phyloP scores from a whole-genome alignment of 495 filamentous ascomycete species.

The Pseudoneurospora amorphoporcata region DNA sequence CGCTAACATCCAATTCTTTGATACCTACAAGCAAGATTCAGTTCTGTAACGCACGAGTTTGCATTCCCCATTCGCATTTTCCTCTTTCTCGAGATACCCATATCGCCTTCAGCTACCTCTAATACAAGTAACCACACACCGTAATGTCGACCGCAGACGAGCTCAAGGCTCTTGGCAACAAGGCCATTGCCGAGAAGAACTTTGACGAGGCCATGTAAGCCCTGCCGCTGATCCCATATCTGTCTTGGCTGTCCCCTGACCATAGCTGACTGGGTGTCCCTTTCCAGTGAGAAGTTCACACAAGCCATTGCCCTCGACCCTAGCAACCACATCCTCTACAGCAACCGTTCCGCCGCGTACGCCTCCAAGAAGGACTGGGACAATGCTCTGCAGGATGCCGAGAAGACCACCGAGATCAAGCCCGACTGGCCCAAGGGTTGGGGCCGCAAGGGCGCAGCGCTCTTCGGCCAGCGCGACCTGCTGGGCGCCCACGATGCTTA shows the following conservation, averaged over 20 bases:
- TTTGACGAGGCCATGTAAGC: conserved; percentile 92
- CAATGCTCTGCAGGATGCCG: conserved; percentile 77
- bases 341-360: conserved; percentile 94
- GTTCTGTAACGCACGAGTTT: neutral
- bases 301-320: conserved; percentile 86
- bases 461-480: conserved; percentile 78
- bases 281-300: conserved; percentile 77
- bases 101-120: neutral
- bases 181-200: conserved; percentile 92
- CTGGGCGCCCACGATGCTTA: conserved; percentile 79
- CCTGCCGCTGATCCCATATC: conserved; percentile 12
- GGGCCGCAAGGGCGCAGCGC: conserved; percentile 81
- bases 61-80: neutral
- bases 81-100: neutral
- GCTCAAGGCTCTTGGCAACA: conserved; percentile 95
- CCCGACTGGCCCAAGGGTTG: conserved; percentile 97
- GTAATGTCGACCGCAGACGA: conserved; percentile 43
- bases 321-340: conserved; percentile 89
- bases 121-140: neutral
- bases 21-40: neutral
- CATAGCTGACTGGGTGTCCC: neutral
- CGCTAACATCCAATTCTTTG: neutral
- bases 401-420: conserved; percentile 87
- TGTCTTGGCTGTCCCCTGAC: neutral
- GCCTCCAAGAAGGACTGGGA: conserved; percentile 81